Percentiles rank a stretch among this genome's conserved stretches.
phyloP scores from a whole-genome alignment of 2,329 filamentous ascomycete species.

The Ambrosiella cleistominuta region DNA sequence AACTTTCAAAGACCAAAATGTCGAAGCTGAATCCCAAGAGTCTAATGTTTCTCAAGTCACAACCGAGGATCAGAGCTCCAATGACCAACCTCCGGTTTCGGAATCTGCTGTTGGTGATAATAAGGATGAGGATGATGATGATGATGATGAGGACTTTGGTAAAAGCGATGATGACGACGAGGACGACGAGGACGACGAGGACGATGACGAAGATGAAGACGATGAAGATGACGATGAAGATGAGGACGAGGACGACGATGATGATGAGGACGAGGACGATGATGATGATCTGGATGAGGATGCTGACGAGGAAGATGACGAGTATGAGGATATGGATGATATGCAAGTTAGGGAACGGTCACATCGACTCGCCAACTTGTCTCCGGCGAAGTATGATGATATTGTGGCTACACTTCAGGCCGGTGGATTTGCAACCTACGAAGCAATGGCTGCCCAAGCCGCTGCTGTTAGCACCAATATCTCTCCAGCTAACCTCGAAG shows the following conservation, averaged over 20 bases:
- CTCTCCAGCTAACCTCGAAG: background rate
- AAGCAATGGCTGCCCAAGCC: background rate
- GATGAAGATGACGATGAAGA: background rate
- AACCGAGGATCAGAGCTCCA: background rate
- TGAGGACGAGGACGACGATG: background rate
- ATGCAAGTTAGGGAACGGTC: background rate
- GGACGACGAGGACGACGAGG: background rate
- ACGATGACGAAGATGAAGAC: background rate
- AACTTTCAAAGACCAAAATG: background rate
- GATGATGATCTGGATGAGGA: background rate
- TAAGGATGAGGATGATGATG: background rate
- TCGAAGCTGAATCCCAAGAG: background rate
- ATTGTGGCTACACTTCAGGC: background rate
- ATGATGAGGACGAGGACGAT: background rate
- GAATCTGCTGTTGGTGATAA: background rate
- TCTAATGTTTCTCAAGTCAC: background rate
- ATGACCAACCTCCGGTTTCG: background rate
- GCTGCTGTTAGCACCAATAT: background rate
- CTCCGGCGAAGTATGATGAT: constrained; percentile 1
- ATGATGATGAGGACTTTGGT: background rate
- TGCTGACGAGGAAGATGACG: background rate
- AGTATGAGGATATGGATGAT: background rate
- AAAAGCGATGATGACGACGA: background rate
- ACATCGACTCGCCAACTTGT: background rate
- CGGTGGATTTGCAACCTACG: background rate